A percentile compares a stretch with the other conserved stretches of the same genome.
Conservation (phyloP, 345 rosid genomes). For the Cardamine chenopodiifolia region DNA sequence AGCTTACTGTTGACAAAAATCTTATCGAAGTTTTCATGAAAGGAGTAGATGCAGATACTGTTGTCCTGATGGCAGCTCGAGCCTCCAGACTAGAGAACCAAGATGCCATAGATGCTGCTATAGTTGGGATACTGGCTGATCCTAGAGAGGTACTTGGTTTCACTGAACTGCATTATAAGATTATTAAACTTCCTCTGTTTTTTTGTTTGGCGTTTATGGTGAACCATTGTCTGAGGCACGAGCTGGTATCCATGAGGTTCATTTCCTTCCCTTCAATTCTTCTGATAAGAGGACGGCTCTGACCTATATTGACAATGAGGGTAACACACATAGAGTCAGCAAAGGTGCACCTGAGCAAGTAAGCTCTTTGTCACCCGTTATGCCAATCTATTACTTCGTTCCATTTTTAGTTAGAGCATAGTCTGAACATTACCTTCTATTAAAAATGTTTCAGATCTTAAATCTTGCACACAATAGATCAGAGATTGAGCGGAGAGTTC, state of each 20-base stretch:
- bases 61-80: constrained; percentile 90
- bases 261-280: constrained; percentile 98
- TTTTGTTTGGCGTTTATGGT: background rate
- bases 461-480: constrained; percentile 84
- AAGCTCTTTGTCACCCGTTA: constrained; percentile 6
- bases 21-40: constrained; percentile 93
- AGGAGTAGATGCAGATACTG: constrained; percentile 84
- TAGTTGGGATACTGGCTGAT: constrained; percentile 94
- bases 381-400: background rate
- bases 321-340: constrained; percentile 94
- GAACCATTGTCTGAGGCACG: constrained; percentile 65
- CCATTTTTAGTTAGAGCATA: background rate
- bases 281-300: constrained; percentile 96
- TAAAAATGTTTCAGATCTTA: constrained; percentile 61
- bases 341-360: constrained; percentile 99
- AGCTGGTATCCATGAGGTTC: constrained; percentile 87
- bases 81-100: constrained; percentile 94
- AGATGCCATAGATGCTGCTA: constrained; percentile 95
- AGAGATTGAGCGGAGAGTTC: constrained; percentile 89
- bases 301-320: constrained; percentile 70
- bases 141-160: constrained; percentile 74
- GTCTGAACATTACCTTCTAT: constrained; percentile 2
- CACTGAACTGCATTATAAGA: background rate
- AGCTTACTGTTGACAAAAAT: constrained; percentile 89
- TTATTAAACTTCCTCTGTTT: constrained; percentile 12